Percentiles rank a stretch among this genome's conserved stretches.
These are phyloP conservation scores for Saccharomycopsis javanensis DNA, from an alignment of 805 yeast species.

Conservation along the genomic window DNA sequence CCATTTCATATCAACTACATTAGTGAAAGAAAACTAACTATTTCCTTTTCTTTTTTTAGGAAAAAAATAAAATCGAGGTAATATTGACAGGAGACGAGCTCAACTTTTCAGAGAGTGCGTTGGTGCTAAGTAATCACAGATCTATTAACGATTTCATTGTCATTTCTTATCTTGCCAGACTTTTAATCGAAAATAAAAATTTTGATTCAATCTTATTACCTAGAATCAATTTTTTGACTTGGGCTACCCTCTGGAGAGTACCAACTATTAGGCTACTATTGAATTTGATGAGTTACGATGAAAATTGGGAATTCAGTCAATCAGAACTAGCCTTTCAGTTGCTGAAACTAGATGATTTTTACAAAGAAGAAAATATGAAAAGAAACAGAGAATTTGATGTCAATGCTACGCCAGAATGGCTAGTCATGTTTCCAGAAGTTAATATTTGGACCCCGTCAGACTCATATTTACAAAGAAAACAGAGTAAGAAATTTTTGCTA, in stretches of 20 bases:
- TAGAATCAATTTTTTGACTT: conserved; percentile 49
- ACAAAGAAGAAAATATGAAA: background rate
- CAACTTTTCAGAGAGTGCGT: conserved; percentile 9
- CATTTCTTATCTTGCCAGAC: conserved; percentile 13
- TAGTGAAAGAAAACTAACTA: no score
- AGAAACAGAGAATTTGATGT: conserved; percentile 14
- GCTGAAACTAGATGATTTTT: conserved; percentile 5
- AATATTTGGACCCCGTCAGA: conserved; percentile 50
- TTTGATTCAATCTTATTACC: conserved; percentile 26
- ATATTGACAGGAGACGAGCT: conserved; percentile 16
- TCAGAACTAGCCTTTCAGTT: conserved; percentile 29
- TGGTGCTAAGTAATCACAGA: conserved; percentile 14
- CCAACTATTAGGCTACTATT: conserved; percentile 44
- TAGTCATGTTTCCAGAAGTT: conserved; percentile 79
- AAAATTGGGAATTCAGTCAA: conserved; percentile 45
- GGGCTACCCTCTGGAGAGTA: conserved; percentile 57
- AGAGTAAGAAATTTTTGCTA: conserved; percentile 48
- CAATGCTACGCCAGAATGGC: conserved; percentile 45
- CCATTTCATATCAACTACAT: background rate
- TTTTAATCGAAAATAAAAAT: background rate
- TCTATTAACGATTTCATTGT: conserved; percentile 15
- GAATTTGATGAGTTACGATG: conserved; percentile 49
- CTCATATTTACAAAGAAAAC: conserved; percentile 38
- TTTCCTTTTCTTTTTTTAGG: no score
- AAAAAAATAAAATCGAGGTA: conserved; percentile 14